These are phyloP conservation scores for Phytopythium oedochilum DNA, from an alignment of 352 stramenopile species.

Conservation along the genomic window DNA sequence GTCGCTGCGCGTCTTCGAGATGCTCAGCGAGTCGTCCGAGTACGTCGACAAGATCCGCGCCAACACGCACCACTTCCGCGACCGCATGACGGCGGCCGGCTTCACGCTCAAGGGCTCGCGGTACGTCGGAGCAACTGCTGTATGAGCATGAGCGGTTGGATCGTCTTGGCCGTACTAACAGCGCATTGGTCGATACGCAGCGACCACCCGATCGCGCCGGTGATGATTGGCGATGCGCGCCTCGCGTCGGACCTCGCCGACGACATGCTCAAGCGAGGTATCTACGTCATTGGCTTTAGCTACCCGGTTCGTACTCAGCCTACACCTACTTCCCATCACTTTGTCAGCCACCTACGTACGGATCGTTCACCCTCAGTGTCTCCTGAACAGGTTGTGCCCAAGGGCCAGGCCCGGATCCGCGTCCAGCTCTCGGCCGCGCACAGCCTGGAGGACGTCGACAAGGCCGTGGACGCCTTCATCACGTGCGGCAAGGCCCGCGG, in stretches of 20 bases:
- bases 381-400: conserved; percentile 76
- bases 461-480: conserved; percentile 91
- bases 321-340: neutral
- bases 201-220: conserved; percentile 88
- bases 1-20: conserved; percentile 92
- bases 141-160: too few species aligned
- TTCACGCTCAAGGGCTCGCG: conserved; percentile 87
- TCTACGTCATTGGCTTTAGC: conserved; percentile 95
- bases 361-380: too few species aligned
- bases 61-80: conserved; percentile 91
- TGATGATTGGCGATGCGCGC: conserved; percentile 91
- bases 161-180: neutral
- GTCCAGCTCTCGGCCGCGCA: conserved; percentile 91
- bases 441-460: conserved; percentile 89
- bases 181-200: conserved; percentile 15
- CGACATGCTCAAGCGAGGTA: conserved; percentile 90
- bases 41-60: conserved; percentile 84
- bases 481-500: conserved; percentile 81
- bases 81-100: conserved; percentile 87
- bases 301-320: conserved; percentile 73
- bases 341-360: too few species aligned
- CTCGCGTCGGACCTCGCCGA: conserved; percentile 89
- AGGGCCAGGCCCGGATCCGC: conserved; percentile 89
- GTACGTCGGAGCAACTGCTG: conserved; percentile 15
- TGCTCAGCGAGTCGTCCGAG: conserved; percentile 84